Percentiles rank a stretch among this genome's conserved stretches.
Conservation (phyloP, 2,329 filamentous ascomycete species). For the Bipolaris victoriae region DNA sequence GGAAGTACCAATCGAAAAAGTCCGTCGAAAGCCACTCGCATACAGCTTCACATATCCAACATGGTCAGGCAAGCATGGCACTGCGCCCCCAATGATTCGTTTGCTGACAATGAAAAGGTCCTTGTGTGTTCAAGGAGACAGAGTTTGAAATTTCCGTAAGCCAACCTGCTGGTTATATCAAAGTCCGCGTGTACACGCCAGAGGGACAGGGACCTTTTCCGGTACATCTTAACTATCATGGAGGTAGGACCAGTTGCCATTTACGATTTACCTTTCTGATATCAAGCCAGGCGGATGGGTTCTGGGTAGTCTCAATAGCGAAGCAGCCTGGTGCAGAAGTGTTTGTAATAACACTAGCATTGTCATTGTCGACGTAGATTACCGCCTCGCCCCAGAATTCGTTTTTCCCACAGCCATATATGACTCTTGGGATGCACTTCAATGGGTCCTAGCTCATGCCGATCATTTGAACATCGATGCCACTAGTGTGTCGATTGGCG, state of each 20-base stretch:
- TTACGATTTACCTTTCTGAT: background rate
- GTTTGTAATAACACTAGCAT: constrained; percentile 20
- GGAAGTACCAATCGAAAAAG: constrained; percentile 20
- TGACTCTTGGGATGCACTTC: constrained; percentile 58
- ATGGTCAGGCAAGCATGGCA: constrained; percentile 11
- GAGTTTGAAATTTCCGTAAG: constrained; percentile 14
- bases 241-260: constrained; percentile 1
- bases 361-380: constrained; percentile 52
- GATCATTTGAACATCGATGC: constrained; percentile 19
- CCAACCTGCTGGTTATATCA: constrained; percentile 11
- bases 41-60: constrained; percentile 25
- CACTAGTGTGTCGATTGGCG: constrained; percentile 51
- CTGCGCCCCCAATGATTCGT: background rate
- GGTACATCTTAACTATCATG: constrained; percentile 18
- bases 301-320: constrained; percentile 18
- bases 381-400: constrained; percentile 59
- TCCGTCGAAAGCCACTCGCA: constrained; percentile 14
- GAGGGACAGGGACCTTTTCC: constrained; percentile 17
- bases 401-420: constrained; percentile 57
- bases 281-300: constrained; percentile 18
- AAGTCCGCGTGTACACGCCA: constrained; percentile 16
- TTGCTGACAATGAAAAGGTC: constrained; percentile 3
- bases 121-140: constrained; percentile 16
- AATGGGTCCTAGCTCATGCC: constrained; percentile 41
- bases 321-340: constrained; percentile 22